These are phyloP conservation scores for Penicillium sumatraense DNA, from an alignment of 2,329 filamentous ascomycete species.

Conservation along the genomic window DNA sequence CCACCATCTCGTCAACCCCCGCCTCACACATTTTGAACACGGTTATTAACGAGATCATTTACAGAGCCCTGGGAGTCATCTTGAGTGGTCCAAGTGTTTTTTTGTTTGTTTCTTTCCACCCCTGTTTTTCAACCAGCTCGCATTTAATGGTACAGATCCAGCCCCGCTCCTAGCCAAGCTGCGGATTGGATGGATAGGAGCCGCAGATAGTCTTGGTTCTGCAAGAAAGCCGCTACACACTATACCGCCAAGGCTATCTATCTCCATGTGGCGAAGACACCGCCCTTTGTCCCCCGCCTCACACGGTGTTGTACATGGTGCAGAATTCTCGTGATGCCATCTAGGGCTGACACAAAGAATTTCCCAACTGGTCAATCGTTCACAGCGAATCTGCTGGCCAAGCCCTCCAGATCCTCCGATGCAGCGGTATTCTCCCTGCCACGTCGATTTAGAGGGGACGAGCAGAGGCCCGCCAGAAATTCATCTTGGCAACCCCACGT, in stretches of 20 bases:
- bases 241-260: slow-evolving; percentile 24
- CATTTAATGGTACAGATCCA: background rate
- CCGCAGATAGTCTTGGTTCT: slow-evolving; percentile 22
- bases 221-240: slow-evolving; percentile 18
- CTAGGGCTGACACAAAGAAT: slow-evolving; percentile 6
- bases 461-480: slow-evolving; percentile 9
- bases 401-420: slow-evolving; percentile 11
- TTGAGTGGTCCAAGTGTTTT: background rate
- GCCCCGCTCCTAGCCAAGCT: slow-evolving; percentile 5
- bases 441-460: slow-evolving; percentile 17
- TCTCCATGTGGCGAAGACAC: slow-evolving; percentile 24
- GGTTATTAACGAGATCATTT: background rate
- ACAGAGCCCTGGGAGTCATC: background rate
- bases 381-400: slow-evolving; percentile 11
- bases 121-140: background rate
- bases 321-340: background rate
- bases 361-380: slow-evolving; percentile 1
- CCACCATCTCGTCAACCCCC: slow-evolving; percentile 12
- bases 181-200: slow-evolving; percentile 14
- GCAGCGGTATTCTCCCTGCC: slow-evolving; percentile 21
- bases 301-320: background rate
- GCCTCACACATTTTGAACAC: slow-evolving; percentile 6
- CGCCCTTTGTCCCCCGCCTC: slow-evolving; percentile 24
- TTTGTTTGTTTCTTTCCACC: background rate
- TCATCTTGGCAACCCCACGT: slow-evolving; percentile 19